Percentiles rank a stretch among this genome's conserved stretches.
phyloP scores from a whole-genome alignment of 768 basidiomycete species.

The Mycena indigotica region DNA sequence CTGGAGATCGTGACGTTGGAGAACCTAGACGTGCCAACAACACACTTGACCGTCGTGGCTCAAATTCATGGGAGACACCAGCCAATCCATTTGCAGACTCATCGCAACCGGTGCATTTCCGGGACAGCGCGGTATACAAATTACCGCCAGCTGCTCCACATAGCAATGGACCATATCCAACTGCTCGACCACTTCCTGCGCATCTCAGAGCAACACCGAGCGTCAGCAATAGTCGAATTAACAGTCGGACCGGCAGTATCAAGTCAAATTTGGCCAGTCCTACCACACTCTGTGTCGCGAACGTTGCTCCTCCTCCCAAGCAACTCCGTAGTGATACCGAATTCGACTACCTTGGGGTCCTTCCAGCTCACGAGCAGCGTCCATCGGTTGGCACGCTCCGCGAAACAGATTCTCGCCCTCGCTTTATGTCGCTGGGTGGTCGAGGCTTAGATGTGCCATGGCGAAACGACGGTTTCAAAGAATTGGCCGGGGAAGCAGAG shows the following conservation, averaged over 20 bases:
- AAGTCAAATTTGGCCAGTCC: constrained; percentile 23
- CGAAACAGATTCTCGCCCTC: constrained; percentile 9
- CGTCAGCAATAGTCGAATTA: constrained; percentile 22
- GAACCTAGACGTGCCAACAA: constrained; percentile 40
- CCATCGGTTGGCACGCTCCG: constrained; percentile 2
- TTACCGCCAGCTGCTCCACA: constrained; percentile 16
- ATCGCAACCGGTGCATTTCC: constrained; percentile 26
- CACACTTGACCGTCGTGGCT: constrained; percentile 23
- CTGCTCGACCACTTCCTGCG: constrained; percentile 30
- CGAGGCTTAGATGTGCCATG: constrained; percentile 17
- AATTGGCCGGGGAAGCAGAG: too few species aligned
- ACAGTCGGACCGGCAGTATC: constrained; percentile 20
- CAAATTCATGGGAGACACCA: constrained; percentile 22
- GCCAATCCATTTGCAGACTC: constrained; percentile 21
- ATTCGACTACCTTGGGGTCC: constrained; percentile 4
- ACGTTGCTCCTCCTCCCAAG: constrained; percentile 42
- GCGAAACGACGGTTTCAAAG: constrained; percentile 5
- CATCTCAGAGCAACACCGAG: constrained; percentile 32
- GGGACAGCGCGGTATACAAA: constrained; percentile 25
- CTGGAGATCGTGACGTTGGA: constrained; percentile 45
- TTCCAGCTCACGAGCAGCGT: background rate
- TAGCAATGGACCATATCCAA: constrained; percentile 24
- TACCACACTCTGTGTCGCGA: constrained; percentile 47
- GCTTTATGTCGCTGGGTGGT: constrained; percentile 13
- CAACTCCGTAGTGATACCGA: constrained; percentile 2